Conservation (phyloP, 2,329 filamentous ascomycete species). For the Colletotrichum ledebouriae region DNA sequence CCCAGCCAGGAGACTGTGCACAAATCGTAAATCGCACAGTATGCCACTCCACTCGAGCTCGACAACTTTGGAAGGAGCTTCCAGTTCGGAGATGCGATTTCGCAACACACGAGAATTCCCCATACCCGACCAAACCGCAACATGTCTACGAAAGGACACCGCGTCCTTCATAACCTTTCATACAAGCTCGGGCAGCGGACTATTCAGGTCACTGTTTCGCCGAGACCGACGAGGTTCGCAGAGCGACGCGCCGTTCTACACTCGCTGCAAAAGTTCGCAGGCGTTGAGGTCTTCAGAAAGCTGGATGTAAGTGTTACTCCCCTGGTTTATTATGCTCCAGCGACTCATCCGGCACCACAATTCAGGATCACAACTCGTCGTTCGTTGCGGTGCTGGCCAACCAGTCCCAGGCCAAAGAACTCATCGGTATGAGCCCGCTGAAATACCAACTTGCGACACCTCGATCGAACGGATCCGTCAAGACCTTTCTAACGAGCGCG, state of each 20-base stretch:
- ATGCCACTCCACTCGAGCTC: slow-evolving; percentile 28
- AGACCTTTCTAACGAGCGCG: slow-evolving; percentile 49
- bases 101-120: not conserved
- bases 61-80: slow-evolving; percentile 25
- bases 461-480: slow-evolving; percentile 45
- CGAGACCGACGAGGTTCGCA: slow-evolving; percentile 63
- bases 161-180: slow-evolving; percentile 31
- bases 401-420: slow-evolving; percentile 52
- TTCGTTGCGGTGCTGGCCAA: slow-evolving; percentile 65
- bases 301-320: slow-evolving; percentile 51
- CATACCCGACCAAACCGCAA: not conserved
- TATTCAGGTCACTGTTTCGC: slow-evolving; percentile 66
- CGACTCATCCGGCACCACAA: not conserved
- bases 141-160: slow-evolving; percentile 35
- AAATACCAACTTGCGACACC: slow-evolving; percentile 58
- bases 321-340: not conserved
- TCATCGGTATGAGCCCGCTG: slow-evolving; percentile 63
- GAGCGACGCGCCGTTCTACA: slow-evolving; percentile 69
- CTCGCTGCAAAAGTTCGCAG: slow-evolving; percentile 62
- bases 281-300: slow-evolving; percentile 67
- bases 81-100: slow-evolving; percentile 8
- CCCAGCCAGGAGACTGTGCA: slow-evolving; percentile 19
- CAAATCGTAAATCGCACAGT: not conserved
- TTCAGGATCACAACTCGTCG: slow-evolving; percentile 60
- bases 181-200: slow-evolving; percentile 46